Evolutionary conservation across 768 basidiomycete genomes (phyloP).

Genomic region (Termitomyces sp.): DNA sequence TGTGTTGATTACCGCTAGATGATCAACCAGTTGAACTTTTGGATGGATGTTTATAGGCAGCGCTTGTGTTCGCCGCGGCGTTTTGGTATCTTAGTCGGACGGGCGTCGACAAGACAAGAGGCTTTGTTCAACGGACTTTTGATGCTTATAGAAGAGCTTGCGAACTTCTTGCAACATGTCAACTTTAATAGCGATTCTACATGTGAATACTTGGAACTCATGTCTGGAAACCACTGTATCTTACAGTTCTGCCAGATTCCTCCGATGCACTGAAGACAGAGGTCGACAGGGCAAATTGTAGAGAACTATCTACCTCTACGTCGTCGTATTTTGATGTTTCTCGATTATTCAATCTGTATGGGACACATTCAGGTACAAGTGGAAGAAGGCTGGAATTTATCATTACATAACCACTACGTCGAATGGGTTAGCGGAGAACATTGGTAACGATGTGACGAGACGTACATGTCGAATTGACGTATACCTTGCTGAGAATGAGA

Average conservation of each 20-base stretch:
- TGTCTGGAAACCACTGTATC: neutral
- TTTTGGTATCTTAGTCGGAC: too few species aligned
- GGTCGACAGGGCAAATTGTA: neutral
- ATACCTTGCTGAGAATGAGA: slow-evolving; percentile 6
- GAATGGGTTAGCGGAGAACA: neutral
- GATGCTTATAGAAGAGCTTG: too few species aligned
- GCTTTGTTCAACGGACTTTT: too few species aligned
- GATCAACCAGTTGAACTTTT: too few species aligned
- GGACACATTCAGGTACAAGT: neutral
- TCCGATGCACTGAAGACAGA: neutral
- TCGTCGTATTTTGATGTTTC: neutral
- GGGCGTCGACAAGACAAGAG: too few species aligned
- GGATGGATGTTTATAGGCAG: too few species aligned
- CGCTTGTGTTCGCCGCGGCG: too few species aligned
- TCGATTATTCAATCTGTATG: neutral
- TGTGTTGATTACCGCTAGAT: too few species aligned
- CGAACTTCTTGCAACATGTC: too few species aligned
- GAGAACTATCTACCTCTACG: neutral
- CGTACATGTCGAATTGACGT: slow-evolving; percentile 9
- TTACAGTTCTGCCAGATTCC: neutral
- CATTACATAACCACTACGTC: neutral
- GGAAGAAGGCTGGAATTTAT: neutral
- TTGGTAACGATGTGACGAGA: neutral
- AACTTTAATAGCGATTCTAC: too few species aligned
- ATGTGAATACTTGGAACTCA: too few species aligned